phyloP scores from a whole-genome alignment of 2,329 filamentous ascomycete species.

The Fusarium bulbicola region DNA sequence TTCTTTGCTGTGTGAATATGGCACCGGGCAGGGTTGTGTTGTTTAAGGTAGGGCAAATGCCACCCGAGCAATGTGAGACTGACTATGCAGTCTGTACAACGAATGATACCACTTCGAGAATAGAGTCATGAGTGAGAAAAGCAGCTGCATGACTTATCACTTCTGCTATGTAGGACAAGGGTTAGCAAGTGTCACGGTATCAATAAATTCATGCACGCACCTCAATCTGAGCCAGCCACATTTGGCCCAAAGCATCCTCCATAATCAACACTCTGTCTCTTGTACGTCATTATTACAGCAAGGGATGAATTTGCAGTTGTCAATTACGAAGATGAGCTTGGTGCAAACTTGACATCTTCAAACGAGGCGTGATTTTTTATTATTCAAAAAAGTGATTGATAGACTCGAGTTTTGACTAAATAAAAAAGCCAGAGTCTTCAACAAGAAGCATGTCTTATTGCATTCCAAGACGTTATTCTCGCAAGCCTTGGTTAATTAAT shows the following conservation, averaged over 20 bases:
- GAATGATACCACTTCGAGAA: not conserved
- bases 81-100: not conserved
- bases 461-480: constrained; percentile 25
- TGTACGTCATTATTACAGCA: constrained; percentile 21
- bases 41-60: not conserved
- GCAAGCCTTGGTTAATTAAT: not conserved
- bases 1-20: not conserved
- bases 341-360: not conserved
- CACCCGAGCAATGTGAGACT: not conserved
- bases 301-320: not conserved
- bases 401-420: not conserved
- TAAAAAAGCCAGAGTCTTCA: not conserved
- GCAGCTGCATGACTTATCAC: not conserved
- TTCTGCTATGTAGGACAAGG: not conserved
- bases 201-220: not conserved
- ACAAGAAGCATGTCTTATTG: constrained; percentile 20
- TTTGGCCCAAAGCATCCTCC: not conserved
- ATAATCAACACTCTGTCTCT: not conserved
- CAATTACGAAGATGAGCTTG: not conserved
- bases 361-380: too few relatives aligned
- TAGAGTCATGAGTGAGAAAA: not conserved
- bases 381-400: not conserved
- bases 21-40: not conserved
- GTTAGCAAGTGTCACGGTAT: not conserved
- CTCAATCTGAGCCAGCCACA: constrained; percentile 15